Conservation (phyloP, 108 stramenopile species). For the Fistulifera pelliculosa region DNA sequence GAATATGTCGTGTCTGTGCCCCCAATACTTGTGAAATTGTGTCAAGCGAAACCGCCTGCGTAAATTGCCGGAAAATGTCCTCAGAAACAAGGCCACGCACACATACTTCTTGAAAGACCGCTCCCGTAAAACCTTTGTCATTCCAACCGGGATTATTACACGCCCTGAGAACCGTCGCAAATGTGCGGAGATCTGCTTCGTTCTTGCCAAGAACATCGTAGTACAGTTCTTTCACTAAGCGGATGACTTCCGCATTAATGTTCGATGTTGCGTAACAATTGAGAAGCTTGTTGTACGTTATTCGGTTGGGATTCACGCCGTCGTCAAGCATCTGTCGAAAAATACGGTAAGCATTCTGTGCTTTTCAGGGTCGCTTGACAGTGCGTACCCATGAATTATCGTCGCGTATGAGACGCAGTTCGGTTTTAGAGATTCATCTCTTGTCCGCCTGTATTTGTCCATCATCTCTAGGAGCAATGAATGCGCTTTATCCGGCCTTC, state of each 20-base stretch:
- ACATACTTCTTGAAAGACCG: conserved; percentile 19
- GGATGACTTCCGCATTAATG: neutral
- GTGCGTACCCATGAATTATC: conserved; percentile 35
- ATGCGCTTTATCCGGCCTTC: conserved; percentile 11
- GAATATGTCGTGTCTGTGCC: neutral
- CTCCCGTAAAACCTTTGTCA: conserved; percentile 10
- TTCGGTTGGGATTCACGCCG: conserved; percentile 26
- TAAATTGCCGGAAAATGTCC: conserved; percentile 14
- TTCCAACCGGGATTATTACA: conserved; percentile 8
- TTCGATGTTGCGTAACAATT: conserved; percentile 32
- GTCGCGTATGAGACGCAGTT: conserved; percentile 34
- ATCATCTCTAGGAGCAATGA: conserved; percentile 25
- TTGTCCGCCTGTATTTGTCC: conserved; percentile 9
- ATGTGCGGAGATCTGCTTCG: conserved; percentile 19
- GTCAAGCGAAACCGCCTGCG: conserved; percentile 15
- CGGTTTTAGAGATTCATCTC: conserved; percentile 18
- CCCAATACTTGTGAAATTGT: conserved; percentile 4
- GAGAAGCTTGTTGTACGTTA: conserved; percentile 40
- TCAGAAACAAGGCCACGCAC: conserved; percentile 13
- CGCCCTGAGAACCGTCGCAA: conserved; percentile 22
- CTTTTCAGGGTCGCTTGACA: conserved; percentile 25
- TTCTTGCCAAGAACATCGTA: neutral
- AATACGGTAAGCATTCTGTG: conserved; percentile 17
- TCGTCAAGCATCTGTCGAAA: conserved; percentile 26
- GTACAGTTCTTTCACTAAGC: conserved; percentile 10